These are phyloP conservation scores for Thalia dealbata DNA, from an alignment of 176 grass and related monocot genomes.

Conservation along the genomic window DNA sequence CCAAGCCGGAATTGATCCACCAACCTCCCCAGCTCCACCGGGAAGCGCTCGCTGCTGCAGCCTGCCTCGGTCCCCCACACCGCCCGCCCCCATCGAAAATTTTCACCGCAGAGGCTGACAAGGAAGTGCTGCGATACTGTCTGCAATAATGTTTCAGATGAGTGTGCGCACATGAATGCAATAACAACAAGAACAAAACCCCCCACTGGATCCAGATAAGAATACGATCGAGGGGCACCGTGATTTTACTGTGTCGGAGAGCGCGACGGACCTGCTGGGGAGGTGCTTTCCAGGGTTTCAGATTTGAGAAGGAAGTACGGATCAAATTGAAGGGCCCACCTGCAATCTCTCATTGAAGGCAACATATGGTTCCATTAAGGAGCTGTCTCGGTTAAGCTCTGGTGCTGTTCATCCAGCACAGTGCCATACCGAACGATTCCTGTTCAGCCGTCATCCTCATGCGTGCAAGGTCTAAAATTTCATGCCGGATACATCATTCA, in stretches of 20 bases:
- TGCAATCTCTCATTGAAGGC: background rate
- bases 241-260: background rate
- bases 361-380: background rate
- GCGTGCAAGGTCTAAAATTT: background rate
- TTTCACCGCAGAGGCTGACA: constrained; percentile 1
- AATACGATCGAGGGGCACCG: background rate
- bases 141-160: background rate
- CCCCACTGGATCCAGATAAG: background rate
- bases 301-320: background rate
- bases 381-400: background rate
- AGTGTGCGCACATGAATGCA: background rate
- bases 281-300: background rate
- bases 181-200: background rate
- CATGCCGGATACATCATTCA: too few relatives aligned
- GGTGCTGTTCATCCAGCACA: background rate
- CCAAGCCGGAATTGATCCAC: constrained; percentile 10
- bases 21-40: background rate
- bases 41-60: background rate
- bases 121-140: background rate
- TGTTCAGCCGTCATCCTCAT: too few relatives aligned
- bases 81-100: background rate
- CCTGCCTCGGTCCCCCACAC: constrained; percentile 3
- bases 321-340: background rate
- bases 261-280: background rate
- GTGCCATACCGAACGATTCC: background rate